These are phyloP conservation scores for Sugiyamaella americana DNA, from an alignment of 805 yeast genomes.

Conservation along the genomic window DNA sequence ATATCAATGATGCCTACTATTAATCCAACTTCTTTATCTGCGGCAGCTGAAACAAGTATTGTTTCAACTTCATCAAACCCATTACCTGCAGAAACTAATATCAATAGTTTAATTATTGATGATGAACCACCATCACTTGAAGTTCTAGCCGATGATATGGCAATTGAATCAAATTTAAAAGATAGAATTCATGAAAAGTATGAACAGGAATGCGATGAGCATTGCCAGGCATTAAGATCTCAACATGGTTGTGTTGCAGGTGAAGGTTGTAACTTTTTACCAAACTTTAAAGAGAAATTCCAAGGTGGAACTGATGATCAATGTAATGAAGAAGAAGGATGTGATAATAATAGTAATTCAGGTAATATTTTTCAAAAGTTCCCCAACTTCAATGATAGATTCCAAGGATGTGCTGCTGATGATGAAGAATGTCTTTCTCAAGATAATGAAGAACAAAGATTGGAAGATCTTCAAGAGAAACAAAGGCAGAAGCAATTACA, in stretches of 20 bases:
- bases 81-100: not conserved
- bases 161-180: not conserved
- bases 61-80: not conserved
- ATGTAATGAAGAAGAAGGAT: conserved; percentile 5
- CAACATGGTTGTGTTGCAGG: not conserved
- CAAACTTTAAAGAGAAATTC: not conserved
- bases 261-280: not conserved
- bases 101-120: too few relatives aligned
- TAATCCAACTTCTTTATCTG: not conserved
- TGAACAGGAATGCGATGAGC: not conserved
- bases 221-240: not conserved
- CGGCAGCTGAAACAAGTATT: not conserved
- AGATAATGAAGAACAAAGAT: not conserved
- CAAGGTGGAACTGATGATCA: not conserved
- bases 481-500: too few relatives aligned
- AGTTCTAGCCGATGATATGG: not conserved
- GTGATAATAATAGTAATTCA: conserved; percentile 1
- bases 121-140: not conserved
- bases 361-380: not conserved
- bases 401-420: conserved; percentile 2
- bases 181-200: not conserved
- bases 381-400: not conserved
- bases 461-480: too few relatives aligned
- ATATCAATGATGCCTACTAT: not conserved
- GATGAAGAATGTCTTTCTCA: not conserved